phyloP scores from a whole-genome alignment of 2,329 filamentous ascomycete species.

The Fusarium redolens region DNA sequence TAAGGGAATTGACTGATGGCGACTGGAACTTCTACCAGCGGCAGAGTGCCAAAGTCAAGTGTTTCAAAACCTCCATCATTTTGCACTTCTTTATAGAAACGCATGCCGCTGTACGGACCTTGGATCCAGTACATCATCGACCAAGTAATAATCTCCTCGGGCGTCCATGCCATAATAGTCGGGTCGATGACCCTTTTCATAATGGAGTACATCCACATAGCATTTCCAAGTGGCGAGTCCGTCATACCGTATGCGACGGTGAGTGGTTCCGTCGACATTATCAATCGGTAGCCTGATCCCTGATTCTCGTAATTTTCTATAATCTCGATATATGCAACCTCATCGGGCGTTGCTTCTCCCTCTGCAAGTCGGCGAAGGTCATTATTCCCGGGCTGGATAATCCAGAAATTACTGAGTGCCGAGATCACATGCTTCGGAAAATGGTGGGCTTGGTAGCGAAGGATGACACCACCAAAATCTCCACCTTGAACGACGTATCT shows the following conservation, averaged over 20 bases:
- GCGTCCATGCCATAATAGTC: neutral
- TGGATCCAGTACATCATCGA: constrained; percentile 1
- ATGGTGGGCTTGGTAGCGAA: neutral
- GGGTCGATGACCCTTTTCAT: neutral
- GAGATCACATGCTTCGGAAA: neutral
- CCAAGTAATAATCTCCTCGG: neutral
- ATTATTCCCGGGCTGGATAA: neutral
- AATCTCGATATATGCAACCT: neutral
- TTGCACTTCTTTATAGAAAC: neutral
- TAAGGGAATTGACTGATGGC: neutral
- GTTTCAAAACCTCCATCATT: neutral
- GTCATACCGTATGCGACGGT: neutral
- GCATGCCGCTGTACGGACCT: neutral
- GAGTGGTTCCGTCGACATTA: neutral
- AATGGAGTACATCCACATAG: neutral
- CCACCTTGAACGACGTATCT: neutral
- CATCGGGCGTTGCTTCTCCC: neutral
- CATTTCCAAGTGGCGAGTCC: neutral
- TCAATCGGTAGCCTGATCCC: neutral
- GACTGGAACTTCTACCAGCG: neutral
- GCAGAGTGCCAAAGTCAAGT: neutral
- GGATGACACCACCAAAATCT: neutral
- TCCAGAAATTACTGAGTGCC: neutral
- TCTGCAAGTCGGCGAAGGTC: neutral
- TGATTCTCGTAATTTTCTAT: neutral